phyloP scores from a whole-genome alignment of 768 basidiomycete genomes.

The Porphyrellus cyaneotinctus region DNA sequence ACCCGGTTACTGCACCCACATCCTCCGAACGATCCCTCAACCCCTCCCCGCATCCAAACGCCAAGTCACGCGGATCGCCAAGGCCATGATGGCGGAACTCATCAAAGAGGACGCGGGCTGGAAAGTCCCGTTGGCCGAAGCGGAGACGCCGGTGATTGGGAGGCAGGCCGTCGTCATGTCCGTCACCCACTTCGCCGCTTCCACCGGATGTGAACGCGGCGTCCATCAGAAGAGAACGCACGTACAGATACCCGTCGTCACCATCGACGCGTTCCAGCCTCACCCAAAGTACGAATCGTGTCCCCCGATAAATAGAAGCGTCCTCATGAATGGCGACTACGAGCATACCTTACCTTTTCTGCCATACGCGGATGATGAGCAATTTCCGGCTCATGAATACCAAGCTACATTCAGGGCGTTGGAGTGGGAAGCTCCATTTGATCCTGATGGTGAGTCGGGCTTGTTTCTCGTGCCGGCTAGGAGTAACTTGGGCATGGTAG shows the following conservation, averaged over 20 bases:
- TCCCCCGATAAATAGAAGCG: slow-evolving; percentile 38
- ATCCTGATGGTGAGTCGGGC: slow-evolving; percentile 48
- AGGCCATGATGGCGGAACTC: slow-evolving; percentile 3
- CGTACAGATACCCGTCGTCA: slow-evolving; percentile 14
- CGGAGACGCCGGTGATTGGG: neutral
- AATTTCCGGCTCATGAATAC: slow-evolving; percentile 32
- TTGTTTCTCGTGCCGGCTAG: neutral
- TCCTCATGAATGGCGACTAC: slow-evolving; percentile 7
- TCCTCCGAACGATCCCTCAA: slow-evolving; percentile 19
- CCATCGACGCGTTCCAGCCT: slow-evolving; percentile 14
- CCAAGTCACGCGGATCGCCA: slow-evolving; percentile 15
- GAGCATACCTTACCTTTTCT: slow-evolving; percentile 28
- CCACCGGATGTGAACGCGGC: neutral
- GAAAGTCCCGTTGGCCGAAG: neutral
- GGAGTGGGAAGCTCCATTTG: slow-evolving; percentile 38
- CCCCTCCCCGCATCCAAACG: slow-evolving; percentile 5
- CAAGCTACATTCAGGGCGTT: slow-evolving; percentile 25
- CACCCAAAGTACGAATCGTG: slow-evolving; percentile 44
- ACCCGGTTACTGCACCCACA: slow-evolving; percentile 24
- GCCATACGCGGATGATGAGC: slow-evolving; percentile 46
- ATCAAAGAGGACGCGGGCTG: neutral
- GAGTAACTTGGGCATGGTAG: slow-evolving; percentile 24
- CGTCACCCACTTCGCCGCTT: slow-evolving; percentile 9
- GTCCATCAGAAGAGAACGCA: neutral
- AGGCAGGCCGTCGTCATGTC: neutral